Conservation (phyloP, 352 stramenopile species). For the Globisporangium carolinianum region DNA sequence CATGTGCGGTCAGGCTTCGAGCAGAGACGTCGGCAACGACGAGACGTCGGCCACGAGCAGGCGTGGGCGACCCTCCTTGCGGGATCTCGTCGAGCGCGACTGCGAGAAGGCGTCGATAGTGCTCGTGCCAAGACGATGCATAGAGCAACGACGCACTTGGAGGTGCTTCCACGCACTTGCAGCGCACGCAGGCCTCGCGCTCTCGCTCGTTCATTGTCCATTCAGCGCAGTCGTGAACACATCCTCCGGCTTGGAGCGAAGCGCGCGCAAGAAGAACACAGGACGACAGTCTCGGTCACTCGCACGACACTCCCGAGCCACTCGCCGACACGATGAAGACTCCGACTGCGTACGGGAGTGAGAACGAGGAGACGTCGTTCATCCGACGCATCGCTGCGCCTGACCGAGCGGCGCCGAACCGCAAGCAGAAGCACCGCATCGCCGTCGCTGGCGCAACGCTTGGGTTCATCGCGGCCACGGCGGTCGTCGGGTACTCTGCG, state of each 20-base stretch:
- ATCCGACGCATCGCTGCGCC: slow-evolving; percentile 43
- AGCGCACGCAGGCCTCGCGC: too few relatives aligned
- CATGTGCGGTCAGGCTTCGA: not conserved
- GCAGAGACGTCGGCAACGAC: not conserved
- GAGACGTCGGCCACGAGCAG: not conserved
- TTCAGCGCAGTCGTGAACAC: slow-evolving; percentile 30
- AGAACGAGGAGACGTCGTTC: slow-evolving; percentile 57
- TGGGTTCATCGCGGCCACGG: slow-evolving; percentile 29
- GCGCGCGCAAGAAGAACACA: slow-evolving; percentile 2
- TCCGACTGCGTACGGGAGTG: slow-evolving; percentile 39
- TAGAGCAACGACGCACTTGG: too few relatives aligned
- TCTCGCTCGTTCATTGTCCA: slow-evolving; percentile 17
- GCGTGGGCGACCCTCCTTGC: not conserved
- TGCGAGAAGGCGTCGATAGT: too few relatives aligned
- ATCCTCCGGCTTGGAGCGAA: slow-evolving; percentile 5
- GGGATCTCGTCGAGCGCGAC: too few relatives aligned
- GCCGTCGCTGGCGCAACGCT: slow-evolving; percentile 28
- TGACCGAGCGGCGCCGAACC: slow-evolving; percentile 18
- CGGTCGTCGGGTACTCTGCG: slow-evolving; percentile 34
- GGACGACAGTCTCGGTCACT: too few relatives aligned
- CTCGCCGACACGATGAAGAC: slow-evolving; percentile 33
- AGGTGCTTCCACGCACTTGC: too few relatives aligned
- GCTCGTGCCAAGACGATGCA: too few relatives aligned
- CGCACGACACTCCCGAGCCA: not conserved
- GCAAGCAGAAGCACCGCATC: slow-evolving; percentile 40